A percentile compares a stretch with the other conserved stretches of the same genome.
Evolutionary conservation across 2,329 filamentous ascomycete species (phyloP).

Genomic region (Dothideomycetes sp.): DNA sequence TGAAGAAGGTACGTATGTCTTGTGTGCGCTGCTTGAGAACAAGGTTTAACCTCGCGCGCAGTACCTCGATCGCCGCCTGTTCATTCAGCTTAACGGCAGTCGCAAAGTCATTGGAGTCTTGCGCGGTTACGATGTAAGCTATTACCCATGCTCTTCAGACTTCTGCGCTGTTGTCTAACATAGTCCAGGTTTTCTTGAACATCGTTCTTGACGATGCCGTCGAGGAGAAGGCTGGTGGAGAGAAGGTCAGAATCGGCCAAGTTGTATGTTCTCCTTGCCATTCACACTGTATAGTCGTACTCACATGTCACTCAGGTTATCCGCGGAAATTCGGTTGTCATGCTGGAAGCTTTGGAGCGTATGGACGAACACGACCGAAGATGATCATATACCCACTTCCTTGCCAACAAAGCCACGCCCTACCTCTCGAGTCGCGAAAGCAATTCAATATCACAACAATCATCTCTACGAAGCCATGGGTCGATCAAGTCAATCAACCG

Average conservation of each 20-base stretch:
- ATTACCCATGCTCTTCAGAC: neutral
- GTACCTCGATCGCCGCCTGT: conserved; percentile 99
- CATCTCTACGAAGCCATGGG: too few relatives aligned
- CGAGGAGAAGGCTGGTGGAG: conserved; percentile 84
- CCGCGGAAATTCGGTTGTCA: conserved; percentile 94
- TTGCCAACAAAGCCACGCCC: neutral
- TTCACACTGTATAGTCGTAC: neutral
- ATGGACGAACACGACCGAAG: conserved; percentile 26
- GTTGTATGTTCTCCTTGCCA: conserved; percentile 52
- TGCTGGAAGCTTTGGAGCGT: conserved; percentile 61
- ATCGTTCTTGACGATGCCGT: conserved; percentile 95
- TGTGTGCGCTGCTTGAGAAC: neutral
- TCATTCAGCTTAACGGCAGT: conserved; percentile 95
- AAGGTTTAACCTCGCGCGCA: conserved; percentile 31
- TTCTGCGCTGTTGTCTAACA: neutral
- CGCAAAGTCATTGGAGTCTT: conserved; percentile 93
- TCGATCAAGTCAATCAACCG: too few relatives aligned
- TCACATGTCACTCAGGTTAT: conserved; percentile 55
- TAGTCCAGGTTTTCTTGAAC: conserved; percentile 80
- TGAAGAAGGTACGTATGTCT: conserved; percentile 70
- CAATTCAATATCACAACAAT: too few relatives aligned
- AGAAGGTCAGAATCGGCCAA: conserved; percentile 87
- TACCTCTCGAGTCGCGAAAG: too few relatives aligned
- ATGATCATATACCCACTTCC: neutral
- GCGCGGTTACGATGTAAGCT: conserved; percentile 84